phyloP scores from a whole-genome alignment of 2,329 filamentous ascomycete species.

The Talaromyces sp. region DNA sequence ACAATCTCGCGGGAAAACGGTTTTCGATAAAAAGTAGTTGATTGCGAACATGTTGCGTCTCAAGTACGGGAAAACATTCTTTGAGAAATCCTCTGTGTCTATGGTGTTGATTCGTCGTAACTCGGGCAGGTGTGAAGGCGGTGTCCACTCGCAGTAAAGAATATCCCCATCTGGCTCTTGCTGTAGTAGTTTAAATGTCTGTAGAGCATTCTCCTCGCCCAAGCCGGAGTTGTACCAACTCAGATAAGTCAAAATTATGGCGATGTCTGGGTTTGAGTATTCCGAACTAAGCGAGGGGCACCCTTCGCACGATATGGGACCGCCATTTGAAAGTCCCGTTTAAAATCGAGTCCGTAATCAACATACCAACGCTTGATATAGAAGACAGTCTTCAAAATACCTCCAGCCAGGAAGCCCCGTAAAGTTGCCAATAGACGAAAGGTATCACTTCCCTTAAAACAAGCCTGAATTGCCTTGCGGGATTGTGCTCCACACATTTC shows the following conservation, averaged over 20 bases:
- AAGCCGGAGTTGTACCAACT: conserved; percentile 42
- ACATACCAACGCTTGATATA: conserved; percentile 60
- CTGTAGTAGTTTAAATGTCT: neutral
- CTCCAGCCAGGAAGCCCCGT: conserved; percentile 50
- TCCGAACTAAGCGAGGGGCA: conserved; percentile 52
- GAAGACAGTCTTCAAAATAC: conserved; percentile 53
- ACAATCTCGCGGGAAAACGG: conserved; percentile 60
- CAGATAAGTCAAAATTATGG: conserved; percentile 53
- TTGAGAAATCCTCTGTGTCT: neutral
- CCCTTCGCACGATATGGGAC: conserved; percentile 61
- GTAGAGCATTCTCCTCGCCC: neutral
- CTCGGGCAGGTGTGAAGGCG: neutral
- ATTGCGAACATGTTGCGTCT: conserved; percentile 50
- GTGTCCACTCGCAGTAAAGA: neutral
- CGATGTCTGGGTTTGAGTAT: conserved; percentile 59
- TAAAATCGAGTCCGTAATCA: conserved; percentile 56
- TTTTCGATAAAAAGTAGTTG: conserved; percentile 58
- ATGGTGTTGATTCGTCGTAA: neutral
- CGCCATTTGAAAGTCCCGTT: conserved; percentile 48
- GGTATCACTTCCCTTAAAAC: neutral
- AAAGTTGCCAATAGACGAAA: conserved; percentile 23
- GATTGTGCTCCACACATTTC: neutral
- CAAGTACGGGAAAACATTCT: conserved; percentile 51
- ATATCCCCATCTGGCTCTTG: neutral
- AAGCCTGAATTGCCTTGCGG: neutral